A percentile compares a stretch with the other conserved stretches of the same genome.
Conservation (phyloP, 306 rosid genomes). For the Trifolium subterraneum region DNA sequence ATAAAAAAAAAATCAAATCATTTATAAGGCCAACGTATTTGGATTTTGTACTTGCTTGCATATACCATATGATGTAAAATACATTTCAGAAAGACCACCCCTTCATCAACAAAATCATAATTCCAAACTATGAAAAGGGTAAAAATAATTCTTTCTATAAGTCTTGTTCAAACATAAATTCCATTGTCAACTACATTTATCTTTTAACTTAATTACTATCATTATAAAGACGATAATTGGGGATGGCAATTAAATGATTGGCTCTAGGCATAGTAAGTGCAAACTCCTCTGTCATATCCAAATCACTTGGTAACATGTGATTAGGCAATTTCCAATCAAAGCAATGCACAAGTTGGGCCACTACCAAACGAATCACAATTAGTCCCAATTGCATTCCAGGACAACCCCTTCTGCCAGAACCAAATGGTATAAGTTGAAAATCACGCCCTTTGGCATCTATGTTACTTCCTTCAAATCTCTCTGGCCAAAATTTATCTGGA, state of each 20-base stretch:
- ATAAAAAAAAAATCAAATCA: not conserved
- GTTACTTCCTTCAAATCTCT: slow-evolving; percentile 45
- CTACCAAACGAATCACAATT: slow-evolving; percentile 32
- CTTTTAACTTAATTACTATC: not conserved
- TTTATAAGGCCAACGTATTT: not conserved
- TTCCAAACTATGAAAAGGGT: not conserved
- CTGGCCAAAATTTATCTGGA: slow-evolving; percentile 48
- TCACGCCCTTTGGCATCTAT: slow-evolving; percentile 43
- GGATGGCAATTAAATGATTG: slow-evolving; percentile 28
- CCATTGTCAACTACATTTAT: not conserved
- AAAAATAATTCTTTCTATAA: not conserved
- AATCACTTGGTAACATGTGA: slow-evolving; percentile 20
- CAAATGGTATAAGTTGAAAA: slow-evolving; percentile 48
- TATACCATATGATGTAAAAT: not conserved
- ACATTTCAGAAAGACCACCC: not conserved
- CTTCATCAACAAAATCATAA: not conserved
- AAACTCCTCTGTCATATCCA: slow-evolving; percentile 51
- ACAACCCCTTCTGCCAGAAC: slow-evolving; percentile 48
- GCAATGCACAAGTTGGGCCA: slow-evolving; percentile 50
- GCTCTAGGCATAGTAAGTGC: slow-evolving; percentile 46
- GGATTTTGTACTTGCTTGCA: not conserved
- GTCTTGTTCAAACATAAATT: not conserved
- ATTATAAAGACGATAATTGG: slow-evolving; percentile 21
- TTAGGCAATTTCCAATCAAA: slow-evolving; percentile 49
- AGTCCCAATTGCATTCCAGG: slow-evolving; percentile 46